Evolutionary conservation across 345 rosid species (phyloP).

Genomic region (Luvunga scandens): DNA sequence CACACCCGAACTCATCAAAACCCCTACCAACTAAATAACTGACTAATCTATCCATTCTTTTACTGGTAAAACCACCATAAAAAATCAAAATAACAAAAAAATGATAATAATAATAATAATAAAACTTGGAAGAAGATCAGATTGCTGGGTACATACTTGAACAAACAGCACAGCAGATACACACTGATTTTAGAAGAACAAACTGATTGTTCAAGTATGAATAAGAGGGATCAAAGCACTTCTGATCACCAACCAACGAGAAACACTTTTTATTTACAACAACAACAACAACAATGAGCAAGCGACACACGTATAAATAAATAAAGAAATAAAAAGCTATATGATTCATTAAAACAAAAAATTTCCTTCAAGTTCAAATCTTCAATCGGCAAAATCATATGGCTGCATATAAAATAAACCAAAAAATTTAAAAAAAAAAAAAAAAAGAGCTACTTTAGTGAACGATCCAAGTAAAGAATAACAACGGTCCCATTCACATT

Average conservation of each 20-base stretch:
- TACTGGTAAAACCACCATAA: background rate
- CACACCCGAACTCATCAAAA: background rate
- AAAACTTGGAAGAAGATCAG: background rate
- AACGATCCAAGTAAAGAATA: constrained; percentile 44
- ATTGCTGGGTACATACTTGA: background rate
- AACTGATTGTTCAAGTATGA: background rate
- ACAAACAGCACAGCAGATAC: background rate
- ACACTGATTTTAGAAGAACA: background rate
- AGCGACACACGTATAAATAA: background rate
- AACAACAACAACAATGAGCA: background rate
- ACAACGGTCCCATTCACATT: constrained; percentile 18
- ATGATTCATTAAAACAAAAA: constrained; percentile 7
- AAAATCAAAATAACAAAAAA: no score
- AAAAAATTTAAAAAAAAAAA: background rate
- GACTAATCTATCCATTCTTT: background rate
- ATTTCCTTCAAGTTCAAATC: background rate
- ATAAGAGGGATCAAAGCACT: background rate
- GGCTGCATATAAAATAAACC: background rate
- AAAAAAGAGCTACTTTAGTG: constrained; percentile 18
- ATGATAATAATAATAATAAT: no score
- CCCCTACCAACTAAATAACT: background rate
- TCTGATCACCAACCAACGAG: constrained; percentile 1
- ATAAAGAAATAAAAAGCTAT: background rate
- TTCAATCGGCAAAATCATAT: constrained; percentile 4
- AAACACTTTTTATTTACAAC: background rate